A percentile compares a stretch with the other conserved stretches of the same genome.
Evolutionary conservation across 2,329 filamentous ascomycete genomes (phyloP).

Genomic region (Cladosporium colombiae): DNA sequence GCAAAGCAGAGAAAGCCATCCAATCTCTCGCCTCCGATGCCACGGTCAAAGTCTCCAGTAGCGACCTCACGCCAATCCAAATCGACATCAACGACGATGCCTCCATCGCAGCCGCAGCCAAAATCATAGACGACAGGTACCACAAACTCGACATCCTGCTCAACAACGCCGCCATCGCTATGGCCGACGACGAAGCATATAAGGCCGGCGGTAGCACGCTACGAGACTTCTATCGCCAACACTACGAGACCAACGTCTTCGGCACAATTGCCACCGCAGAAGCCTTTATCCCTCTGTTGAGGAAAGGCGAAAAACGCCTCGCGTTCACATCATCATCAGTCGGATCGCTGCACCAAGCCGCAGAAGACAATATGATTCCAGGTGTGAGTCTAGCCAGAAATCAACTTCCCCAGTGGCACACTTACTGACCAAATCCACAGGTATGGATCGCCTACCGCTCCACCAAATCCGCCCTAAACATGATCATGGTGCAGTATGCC

Average conservation of each 20-base stretch:
- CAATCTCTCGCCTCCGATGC: slow-evolving; percentile 33
- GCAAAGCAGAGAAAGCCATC: slow-evolving; percentile 43
- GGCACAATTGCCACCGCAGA: slow-evolving; percentile 48
- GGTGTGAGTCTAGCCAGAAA: slow-evolving; percentile 27
- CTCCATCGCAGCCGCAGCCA: slow-evolving; percentile 31
- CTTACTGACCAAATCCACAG: not conserved
- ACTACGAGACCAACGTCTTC: slow-evolving; percentile 49
- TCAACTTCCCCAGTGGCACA: not conserved
- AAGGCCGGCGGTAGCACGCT: slow-evolving; percentile 28
- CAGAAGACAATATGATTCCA: slow-evolving; percentile 6
- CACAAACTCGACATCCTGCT: slow-evolving; percentile 41
- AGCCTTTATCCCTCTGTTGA: slow-evolving; percentile 48
- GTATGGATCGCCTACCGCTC: slow-evolving; percentile 38
- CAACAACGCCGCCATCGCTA: slow-evolving; percentile 42
- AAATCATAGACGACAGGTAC: slow-evolving; percentile 26
- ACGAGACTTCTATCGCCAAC: slow-evolving; percentile 34
- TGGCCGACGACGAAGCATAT: slow-evolving; percentile 16
- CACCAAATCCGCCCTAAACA: slow-evolving; percentile 48
- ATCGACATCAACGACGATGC: slow-evolving; percentile 32
- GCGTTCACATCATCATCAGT: slow-evolving; percentile 32
- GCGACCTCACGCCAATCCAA: slow-evolving; percentile 29
- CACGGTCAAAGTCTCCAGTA: slow-evolving; percentile 29
- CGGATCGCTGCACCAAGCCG: slow-evolving; percentile 23
- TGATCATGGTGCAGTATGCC: slow-evolving; percentile 49
- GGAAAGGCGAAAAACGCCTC: slow-evolving; percentile 41